Evolutionary conservation across 768 basidiomycete genomes (phyloP), one percentile per base, ranked within the genome.

Genomic region (Chalciporus chontae): DNA sequence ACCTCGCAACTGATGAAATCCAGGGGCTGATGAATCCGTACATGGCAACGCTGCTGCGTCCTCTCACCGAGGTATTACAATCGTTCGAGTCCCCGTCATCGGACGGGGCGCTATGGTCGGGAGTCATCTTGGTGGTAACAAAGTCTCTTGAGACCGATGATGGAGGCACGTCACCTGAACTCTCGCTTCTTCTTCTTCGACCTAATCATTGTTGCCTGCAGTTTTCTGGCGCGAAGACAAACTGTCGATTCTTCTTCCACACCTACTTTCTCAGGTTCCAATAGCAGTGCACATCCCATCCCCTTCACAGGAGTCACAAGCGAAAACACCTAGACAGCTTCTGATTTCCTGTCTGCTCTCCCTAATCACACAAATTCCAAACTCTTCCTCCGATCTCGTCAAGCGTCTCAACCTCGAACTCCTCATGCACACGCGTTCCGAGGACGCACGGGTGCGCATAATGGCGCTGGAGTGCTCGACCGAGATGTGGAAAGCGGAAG

Each of bases 151-250:
- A 71, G 40, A 77, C 78, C 21, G 94, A 97, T 57, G 90, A 96
- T 55, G 85, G 84, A 55, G 81, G 92, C 91, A 58, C 43, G 85
- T 41, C 37, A 11, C 8, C 44, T 11, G 8, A 42, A 27, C 1
- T 5, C 43, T 41, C 26, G 2, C 11, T 18, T 26, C 17, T 32
- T 26, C 17, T 32, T 24, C 5, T 14, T 15, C 23, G 14, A n/a
- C 9, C 5, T n/a, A 38, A 46, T n/a, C 3, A 14, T 13, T 42
- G 9, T 26, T 17, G 3, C 41, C 3, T 13, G 2, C 55, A 94
- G 94, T 75, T 9, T 96, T 90, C 77, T 97, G 94, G 94, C 82
- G 88, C 3, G 87, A 90, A 54, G 85, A 90, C 61, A 87, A 86
- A 55, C 66, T 91, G 19, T 76, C 81, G 8, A 77, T 80, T 47